phyloP scores from a whole-genome alignment of 169 alveolate species.

The Plasmodium gallinaceum region DNA sequence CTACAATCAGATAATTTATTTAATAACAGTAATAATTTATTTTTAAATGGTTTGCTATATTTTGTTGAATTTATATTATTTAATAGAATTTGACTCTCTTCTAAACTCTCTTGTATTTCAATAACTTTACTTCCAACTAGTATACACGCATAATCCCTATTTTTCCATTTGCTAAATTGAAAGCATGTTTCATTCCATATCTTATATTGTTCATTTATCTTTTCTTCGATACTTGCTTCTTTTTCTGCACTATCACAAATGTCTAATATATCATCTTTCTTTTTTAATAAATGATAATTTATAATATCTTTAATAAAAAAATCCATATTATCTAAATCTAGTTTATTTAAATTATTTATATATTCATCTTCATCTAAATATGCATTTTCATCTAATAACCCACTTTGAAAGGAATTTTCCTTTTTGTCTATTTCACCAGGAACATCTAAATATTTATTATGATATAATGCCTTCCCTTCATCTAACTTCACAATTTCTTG shows the following conservation, averaged over 20 bases:
- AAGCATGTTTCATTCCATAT: conserved; percentile 94
- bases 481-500: neutral
- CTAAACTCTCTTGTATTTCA: conserved; percentile 94
- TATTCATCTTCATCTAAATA: conserved; percentile 56
- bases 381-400: conserved; percentile 33
- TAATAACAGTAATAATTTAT: conserved; percentile 89
- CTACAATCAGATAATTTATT: conserved; percentile 93
- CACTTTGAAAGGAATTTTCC: conserved; percentile 55
- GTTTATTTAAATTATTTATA: conserved; percentile 65
- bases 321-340: conserved; percentile 73
- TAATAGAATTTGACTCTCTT: conserved; percentile 93
- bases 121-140: conserved; percentile 91
- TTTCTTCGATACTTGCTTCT: conserved; percentile 94
- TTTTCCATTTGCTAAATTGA: conserved; percentile 95
- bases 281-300: conserved; percentile 46
- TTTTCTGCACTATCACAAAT: conserved; percentile 97
- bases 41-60: conserved; percentile 95
- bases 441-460: neutral
- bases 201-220: conserved; percentile 92
- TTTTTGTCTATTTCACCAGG: conserved; percentile 25
- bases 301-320: conserved; percentile 76
- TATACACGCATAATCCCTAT: conserved; percentile 90
- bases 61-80: conserved; percentile 94
- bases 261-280: conserved; percentile 95
- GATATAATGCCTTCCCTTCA: neutral